Evolutionary conservation across 2,329 filamentous ascomycete species (phyloP), one percentile per base, ranked within the genome.

Genomic region (Zymoseptoria ardabiliae): DNA sequence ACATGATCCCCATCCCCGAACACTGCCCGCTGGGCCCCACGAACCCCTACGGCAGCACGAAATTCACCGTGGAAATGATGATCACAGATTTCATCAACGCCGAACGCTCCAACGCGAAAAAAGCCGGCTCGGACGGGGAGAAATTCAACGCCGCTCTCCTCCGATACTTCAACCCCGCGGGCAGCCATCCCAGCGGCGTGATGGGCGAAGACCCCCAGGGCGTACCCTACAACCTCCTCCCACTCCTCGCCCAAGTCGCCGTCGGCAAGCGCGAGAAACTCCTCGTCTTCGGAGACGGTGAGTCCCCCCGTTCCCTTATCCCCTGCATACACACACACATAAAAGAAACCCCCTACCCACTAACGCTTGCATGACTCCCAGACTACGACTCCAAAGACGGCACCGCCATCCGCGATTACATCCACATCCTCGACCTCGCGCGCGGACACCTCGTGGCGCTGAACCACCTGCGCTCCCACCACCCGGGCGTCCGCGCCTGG

Each of bases 1-100:
- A 95, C 82, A 99, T 99, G 94, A 99, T 99, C 66, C 94, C 94
- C 65, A 99, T 99, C 72, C 94, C 94, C 55, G 94, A 99, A 79
- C 82, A 90, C 76, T 99, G 94, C 82, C 94, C 95, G 61, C 90
- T 96, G 64, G 93, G 91, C 55, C 91, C 94, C 13, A 99, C 94
- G 67, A 99, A 97, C 82, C 91, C 93, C 23, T 99, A 99, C 77
- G 95, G 94, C 64, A 91, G 91, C 77, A 99, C 94, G 65, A 99
- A 99, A 81, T 87, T 90, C 71, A 89, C 87, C 67, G 91, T 96
- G 64, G 94, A 99, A 81, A 83, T 81, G 66, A 87, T 96, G 76
- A 97, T 99, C 74, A 91, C 87, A 67, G 94, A 99, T 76, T 86
- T 90, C 70, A 84, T 97, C 76, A 87, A 89, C 60, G 89, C 93